Conservation (phyloP, 1,284 basidiomycete species). For the Ganoderma multipileum region DNA sequence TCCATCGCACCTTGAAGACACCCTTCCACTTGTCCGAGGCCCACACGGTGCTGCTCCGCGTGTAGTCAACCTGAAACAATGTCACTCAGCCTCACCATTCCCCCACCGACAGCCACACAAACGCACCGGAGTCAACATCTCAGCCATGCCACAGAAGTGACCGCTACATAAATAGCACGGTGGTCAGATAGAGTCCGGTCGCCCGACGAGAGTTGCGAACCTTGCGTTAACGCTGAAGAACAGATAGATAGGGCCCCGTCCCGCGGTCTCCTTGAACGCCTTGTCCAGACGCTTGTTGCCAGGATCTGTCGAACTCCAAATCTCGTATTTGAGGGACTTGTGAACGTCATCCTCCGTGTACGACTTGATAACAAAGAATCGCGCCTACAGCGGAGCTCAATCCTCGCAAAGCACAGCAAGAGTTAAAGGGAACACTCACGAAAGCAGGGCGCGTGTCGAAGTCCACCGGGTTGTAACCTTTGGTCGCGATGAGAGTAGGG, state of each 20-base stretch:
- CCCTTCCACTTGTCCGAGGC: constrained; percentile 99
- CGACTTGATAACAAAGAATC: constrained; percentile 97
- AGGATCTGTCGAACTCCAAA: constrained; percentile 95
- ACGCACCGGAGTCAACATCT: constrained; percentile 87
- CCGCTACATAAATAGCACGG: constrained; percentile 56
- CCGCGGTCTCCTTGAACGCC: constrained; percentile 90
- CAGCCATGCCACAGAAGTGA: constrained; percentile 97
- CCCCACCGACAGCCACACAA: background rate
- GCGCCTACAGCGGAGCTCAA: constrained; percentile 57
- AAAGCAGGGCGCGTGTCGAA: constrained; percentile 85
- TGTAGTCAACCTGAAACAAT: constrained; percentile 74
- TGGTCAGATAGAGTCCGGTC: constrained; percentile 15
- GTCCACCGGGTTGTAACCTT: constrained; percentile 89
- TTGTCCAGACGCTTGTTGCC: constrained; percentile 96
- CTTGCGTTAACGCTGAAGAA: constrained; percentile 97
- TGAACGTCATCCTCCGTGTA: constrained; percentile 98
- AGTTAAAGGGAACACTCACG: constrained; percentile 50
- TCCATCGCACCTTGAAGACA: constrained; percentile 94
- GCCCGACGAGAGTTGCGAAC: constrained; percentile 39
- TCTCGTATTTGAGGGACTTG: constrained; percentile 95
- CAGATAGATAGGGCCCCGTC: constrained; percentile 90
- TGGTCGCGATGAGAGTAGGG: constrained; percentile 83
- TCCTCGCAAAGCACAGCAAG: constrained; percentile 8
- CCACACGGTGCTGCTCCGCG: constrained; percentile 91
- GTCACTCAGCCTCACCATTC: background rate